Evolutionary conservation across 1,284 basidiomycete species (phyloP), one percentile per base, ranked within the genome.

Genomic region (Microbotryum saponariae): DNA sequence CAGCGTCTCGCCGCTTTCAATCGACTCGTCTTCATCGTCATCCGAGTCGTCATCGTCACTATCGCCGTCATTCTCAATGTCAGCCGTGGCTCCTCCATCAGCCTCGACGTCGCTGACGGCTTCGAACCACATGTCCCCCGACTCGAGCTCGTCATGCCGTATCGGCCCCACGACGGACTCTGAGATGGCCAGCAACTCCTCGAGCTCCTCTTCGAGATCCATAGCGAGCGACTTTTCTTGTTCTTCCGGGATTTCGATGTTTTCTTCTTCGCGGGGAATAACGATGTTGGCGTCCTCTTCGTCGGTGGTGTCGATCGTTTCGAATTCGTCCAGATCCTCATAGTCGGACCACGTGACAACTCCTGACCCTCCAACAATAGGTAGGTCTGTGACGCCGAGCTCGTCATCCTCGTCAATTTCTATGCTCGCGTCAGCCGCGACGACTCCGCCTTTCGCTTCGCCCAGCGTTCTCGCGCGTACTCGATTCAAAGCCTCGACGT

Each of bases 301-400:
- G 25, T 42, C 56, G n/a, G 56, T 54, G 31, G 46, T 52, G 7
- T 53, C 50, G 25, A 56, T 59, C n/a, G 53, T 52, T 33, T 67
- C 67, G 9, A 51, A 59, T 5, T 64, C 63, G 16, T 66, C 66
- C 37, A 56, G 53, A 6, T 56, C 57, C 27, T 70, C 68, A 56
- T 65, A 63, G 27, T 65, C 64, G 14, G 52, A 56, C 66, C 66
- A 68, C 3, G 66, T 68, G 25, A 68, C 66, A 50, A 64, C 62
- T 53, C 64, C 64, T 42, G 62, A 27, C 14, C 63, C 66, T 23
- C 64, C 64, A 14, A 62, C 57, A 5, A 63, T 63, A 12, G 67
- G 67, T 4, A 68, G 47, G 21, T 69, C 65, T 2, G 68, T 63
- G 9, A 67, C 23, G 23, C 56, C 60, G 25, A 64, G 44, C 20